Conservation (phyloP, 2,329 filamentous ascomycete species). For the Raffaelea albimanens region DNA sequence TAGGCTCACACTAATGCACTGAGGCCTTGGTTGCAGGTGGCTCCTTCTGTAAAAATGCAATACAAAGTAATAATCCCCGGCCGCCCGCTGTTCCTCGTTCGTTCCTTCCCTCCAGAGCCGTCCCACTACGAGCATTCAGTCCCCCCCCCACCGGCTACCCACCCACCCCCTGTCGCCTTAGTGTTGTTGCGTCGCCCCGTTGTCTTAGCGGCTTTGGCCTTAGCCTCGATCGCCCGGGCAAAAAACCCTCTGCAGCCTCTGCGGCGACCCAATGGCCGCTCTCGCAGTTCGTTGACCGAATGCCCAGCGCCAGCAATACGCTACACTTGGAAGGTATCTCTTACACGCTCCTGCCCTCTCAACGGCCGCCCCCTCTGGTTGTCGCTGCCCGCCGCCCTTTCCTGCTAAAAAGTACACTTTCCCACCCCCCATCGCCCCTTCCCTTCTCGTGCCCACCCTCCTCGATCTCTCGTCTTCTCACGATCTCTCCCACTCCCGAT, state of each 20-base stretch:
- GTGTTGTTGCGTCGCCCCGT: neutral
- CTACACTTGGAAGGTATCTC: neutral
- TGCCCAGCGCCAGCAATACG: neutral
- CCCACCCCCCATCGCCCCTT: neutral
- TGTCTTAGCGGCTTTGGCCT: neutral
- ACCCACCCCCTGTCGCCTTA: neutral
- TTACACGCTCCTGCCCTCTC: neutral
- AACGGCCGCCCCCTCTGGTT: neutral
- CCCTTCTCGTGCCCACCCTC: neutral
- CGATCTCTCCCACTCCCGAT: neutral
- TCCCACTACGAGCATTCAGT: no score
- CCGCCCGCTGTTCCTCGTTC: no score
- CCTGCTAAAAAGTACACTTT: conserved; percentile 1
- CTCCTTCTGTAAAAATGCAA: no score
- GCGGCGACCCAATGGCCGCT: conserved; percentile 11
- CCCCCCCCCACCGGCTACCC: no score
- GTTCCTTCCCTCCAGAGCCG: no score
- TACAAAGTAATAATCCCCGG: no score
- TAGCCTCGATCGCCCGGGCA: neutral
- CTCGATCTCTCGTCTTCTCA: neutral
- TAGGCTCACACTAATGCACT: no score
- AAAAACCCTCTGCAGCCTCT: neutral
- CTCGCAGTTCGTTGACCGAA: conserved; percentile 11
- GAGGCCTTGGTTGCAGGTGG: no score
- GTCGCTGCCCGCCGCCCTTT: conserved; percentile 2